These are phyloP conservation scores for Crataegus laevigata DNA, from an alignment of 306 rosid genomes.

Conservation along the genomic window DNA sequence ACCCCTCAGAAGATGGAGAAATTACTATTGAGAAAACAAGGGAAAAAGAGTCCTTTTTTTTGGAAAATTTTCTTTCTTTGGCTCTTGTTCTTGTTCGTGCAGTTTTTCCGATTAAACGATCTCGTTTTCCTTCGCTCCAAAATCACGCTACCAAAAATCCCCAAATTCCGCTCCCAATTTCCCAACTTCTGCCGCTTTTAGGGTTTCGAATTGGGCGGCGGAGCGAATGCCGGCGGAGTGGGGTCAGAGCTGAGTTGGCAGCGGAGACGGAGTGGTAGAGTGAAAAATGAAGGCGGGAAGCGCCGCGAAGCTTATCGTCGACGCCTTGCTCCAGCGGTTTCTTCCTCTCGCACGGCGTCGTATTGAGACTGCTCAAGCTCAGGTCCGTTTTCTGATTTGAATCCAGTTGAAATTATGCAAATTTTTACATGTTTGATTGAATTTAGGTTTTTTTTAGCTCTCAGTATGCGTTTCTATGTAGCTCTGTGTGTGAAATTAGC, in stretches of 20 bases:
- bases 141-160: not conserved
- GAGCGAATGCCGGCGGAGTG: conserved; percentile 10
- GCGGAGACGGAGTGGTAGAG: not conserved
- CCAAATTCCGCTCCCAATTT: not conserved
- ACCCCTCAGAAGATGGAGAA: not conserved
- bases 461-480: not conserved
- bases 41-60: not conserved
- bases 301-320: conserved; percentile 97
- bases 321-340: conserved; percentile 95
- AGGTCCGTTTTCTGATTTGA: conserved; percentile 31
- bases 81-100: not conserved
- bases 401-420: not conserved
- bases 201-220: conserved; percentile 12
- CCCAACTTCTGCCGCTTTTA: not conserved
- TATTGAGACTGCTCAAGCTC: conserved; percentile 98
- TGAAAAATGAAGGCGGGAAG: conserved; percentile 78
- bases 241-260: conserved; percentile 2
- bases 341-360: conserved; percentile 99
- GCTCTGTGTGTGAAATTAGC: not conserved
- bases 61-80: not conserved
- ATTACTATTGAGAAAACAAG: not conserved
- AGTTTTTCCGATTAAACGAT: not conserved
- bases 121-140: not conserved
- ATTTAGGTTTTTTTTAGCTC: not conserved
- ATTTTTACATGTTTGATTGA: not conserved